phyloP scores from a whole-genome alignment of 2,329 filamentous ascomycete species.

The Cryphonectria parasitica region DNA sequence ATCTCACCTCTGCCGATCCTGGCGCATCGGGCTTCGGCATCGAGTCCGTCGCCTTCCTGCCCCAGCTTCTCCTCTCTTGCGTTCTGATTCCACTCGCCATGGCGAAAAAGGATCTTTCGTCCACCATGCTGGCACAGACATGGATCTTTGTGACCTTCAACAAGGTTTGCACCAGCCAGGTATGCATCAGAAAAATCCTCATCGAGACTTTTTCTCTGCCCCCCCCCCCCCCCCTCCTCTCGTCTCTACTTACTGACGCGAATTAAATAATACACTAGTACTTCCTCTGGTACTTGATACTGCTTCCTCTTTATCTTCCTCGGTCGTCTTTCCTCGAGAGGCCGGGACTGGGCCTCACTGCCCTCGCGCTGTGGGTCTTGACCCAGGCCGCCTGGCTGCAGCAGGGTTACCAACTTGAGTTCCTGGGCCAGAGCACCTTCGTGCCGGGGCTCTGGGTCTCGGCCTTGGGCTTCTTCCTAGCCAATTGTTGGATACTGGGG shows the following conservation, averaged over 20 bases:
- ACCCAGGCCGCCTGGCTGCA: slow-evolving; percentile 78
- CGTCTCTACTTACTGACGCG: background rate
- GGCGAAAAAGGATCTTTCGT: slow-evolving; percentile 79
- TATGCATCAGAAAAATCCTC: slow-evolving; percentile 46
- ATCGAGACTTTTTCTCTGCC: background rate
- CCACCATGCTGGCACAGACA: slow-evolving; percentile 90
- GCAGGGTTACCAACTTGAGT: slow-evolving; percentile 76
- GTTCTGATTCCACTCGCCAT: slow-evolving; percentile 71
- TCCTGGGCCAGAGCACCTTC: slow-evolving; percentile 81
- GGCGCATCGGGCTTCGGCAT: slow-evolving; percentile 49
- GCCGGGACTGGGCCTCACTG: slow-evolving; percentile 64
- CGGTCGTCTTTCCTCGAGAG: slow-evolving; percentile 70
- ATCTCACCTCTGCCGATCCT: slow-evolving; percentile 73
- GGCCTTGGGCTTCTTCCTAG: slow-evolving; percentile 77
- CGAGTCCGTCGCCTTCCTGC: slow-evolving; percentile 85
- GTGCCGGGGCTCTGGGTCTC: slow-evolving; percentile 80
- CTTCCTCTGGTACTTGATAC: slow-evolving; percentile 97
- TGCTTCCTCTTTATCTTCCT: slow-evolving; percentile 89
- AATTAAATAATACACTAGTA: slow-evolving; percentile 62
- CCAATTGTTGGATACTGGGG: slow-evolving; percentile 87
- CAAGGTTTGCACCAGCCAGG: slow-evolving; percentile 98
- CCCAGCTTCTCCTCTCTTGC: slow-evolving; percentile 81
- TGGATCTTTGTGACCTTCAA: slow-evolving; percentile 98
- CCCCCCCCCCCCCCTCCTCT: background rate
- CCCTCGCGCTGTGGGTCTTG: slow-evolving; percentile 72